These are phyloP conservation scores for Plectranthus barbatus DNA, from an alignment of 257 asterid genomes.

Conservation along the genomic window DNA sequence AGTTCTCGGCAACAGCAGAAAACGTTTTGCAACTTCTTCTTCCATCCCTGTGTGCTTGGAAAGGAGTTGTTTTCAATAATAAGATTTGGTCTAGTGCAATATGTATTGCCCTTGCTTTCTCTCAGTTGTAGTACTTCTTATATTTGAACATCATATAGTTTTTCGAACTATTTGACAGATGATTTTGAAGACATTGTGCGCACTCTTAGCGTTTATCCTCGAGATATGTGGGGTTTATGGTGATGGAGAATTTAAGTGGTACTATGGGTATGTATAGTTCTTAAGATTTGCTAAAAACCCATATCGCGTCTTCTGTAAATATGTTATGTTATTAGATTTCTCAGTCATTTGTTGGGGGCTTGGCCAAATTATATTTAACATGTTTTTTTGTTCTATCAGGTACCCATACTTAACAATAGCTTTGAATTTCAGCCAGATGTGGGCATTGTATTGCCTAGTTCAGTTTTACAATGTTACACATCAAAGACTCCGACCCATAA, in stretches of 20 bases:
- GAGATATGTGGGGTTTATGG: constrained; percentile 89
- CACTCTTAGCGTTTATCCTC: constrained; percentile 66
- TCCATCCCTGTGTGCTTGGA: constrained; percentile 57
- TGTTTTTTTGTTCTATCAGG: constrained; percentile 33
- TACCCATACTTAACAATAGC: constrained; percentile 76
- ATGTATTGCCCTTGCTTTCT: constrained; percentile 36
- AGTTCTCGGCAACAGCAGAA: constrained; percentile 21
- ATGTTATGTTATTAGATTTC: not conserved
- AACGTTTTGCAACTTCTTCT: constrained; percentile 44
- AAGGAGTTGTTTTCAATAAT: constrained; percentile 58
- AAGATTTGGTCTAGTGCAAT: constrained; percentile 89
- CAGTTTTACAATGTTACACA: constrained; percentile 83
- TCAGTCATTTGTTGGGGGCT: not conserved
- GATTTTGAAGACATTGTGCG: constrained; percentile 86
- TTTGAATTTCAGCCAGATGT: constrained; percentile 91
- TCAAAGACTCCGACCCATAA: constrained; percentile 56
- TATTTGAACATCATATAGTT: not conserved
- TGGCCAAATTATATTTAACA: not conserved
- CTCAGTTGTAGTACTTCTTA: not conserved
- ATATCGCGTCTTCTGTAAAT: not conserved
- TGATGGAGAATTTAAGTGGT: constrained; percentile 88
- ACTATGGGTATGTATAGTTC: constrained; percentile 56
- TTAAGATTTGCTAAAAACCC: not conserved
- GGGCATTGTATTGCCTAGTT: constrained; percentile 90
- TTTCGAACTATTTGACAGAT: constrained; percentile 40